Base-by-base conservation (phyloP, 2,329 filamentous ascomycete species). In the Penicillium aurantiogriseum region DNA sequence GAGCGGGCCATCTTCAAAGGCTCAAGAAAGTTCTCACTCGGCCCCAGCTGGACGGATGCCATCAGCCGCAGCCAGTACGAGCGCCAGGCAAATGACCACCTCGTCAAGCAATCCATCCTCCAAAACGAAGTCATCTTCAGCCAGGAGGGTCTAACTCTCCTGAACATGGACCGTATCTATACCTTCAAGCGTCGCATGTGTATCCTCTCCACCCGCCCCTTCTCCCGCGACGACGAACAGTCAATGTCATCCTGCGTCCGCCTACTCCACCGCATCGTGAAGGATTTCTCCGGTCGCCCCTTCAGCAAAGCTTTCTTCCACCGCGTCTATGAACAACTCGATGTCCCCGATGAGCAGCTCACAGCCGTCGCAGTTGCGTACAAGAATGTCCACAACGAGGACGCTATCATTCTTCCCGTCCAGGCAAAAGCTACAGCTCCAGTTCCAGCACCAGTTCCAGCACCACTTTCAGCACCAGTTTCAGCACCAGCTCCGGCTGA, bases 41-140 rank as follows among this genome's bases (percentile, higher is more conserved):
- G 71, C 15, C 66, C 68, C 33, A 70, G 70, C 63, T 77, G 76
- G 76, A 71, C 69, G 13, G 70, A 75, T 11, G 73, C 74, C 8
- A 62, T 76, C 11, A 63, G 59, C n/a, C 72, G 72, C 25, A 72
- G 72, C 51, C 71, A 73, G 54, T 64, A 68, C 48, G 69, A 72
- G 27, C 71, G 70, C 21, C 63, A 68, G n/a, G 69, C 69, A 51
- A 72, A 76, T 51, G 72, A 76, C 31, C 76, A 77, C 59, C 69
- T 78, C 6, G 67, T 77, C 39, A 69, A 75, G 51, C 75, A 77
- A 56, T 78, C 76, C 7, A 73, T 79, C 40, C 60, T 75, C 39
- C 77, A 79, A 58, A 77, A 78, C 54, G 75, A 79, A 52, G 71
- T 78, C 35, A 67, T 78, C 35, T 78, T 77, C 66, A 75, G 72